Evolutionary conservation across 176 grass and related monocot genomes (phyloP).

Genomic region (Ananas comosus): DNA sequence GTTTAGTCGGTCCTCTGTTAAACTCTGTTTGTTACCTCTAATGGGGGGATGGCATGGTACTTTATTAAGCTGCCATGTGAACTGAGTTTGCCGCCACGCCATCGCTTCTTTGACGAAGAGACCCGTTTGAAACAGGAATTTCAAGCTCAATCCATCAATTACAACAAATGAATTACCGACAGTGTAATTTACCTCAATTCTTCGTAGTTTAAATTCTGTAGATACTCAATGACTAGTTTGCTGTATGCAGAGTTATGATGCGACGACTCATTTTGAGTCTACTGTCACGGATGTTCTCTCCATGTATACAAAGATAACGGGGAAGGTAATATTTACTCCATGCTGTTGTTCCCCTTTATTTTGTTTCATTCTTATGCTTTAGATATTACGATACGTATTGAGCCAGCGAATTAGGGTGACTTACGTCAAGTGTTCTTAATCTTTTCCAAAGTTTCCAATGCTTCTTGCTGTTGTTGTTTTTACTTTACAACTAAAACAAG

Average conservation of each 20-base stretch:
- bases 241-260: slow-evolving; percentile 78
- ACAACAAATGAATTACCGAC: not conserved
- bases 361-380: not conserved
- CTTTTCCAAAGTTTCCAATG: no score
- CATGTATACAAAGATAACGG: slow-evolving; percentile 83
- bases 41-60: no score
- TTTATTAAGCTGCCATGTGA: no score
- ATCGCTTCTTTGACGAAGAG: no score
- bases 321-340: slow-evolving; percentile 43
- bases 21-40: no score
- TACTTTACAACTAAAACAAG: no score
- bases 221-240: slow-evolving; percentile 20
- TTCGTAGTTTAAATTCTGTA: not conserved
- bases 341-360: not conserved
- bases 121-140: no score
- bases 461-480: no score
- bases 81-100: no score
- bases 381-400: not conserved
- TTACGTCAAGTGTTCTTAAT: no score
- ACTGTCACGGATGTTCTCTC: slow-evolving; percentile 76
- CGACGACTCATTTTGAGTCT: slow-evolving; percentile 90
- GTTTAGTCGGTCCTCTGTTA: no score
- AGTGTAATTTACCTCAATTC: not conserved
- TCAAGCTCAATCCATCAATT: no score
- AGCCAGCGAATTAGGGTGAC: not conserved